Percentiles rank a stretch among this genome's conserved stretches.
These are phyloP conservation scores for Beta corolliflora DNA, from an alignment of 179 eudicot genomes.

Conservation along the genomic window DNA sequence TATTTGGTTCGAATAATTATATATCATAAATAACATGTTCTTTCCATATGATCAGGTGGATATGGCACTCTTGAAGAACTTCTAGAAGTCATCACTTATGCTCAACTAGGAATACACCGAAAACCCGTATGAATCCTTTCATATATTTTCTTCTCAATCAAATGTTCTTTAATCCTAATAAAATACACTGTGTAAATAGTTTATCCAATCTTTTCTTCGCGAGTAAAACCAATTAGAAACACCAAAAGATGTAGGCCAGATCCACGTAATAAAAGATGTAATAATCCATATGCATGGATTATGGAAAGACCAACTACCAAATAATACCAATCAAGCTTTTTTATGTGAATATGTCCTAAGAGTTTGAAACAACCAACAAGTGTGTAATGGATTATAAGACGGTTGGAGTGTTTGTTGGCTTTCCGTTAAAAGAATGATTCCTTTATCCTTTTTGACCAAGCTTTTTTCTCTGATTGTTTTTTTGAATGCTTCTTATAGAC, in stretches of 20 bases:
- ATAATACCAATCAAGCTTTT: constrained; percentile 3
- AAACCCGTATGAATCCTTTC: constrained; percentile 66
- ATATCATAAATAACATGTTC: background rate
- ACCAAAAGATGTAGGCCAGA: constrained; percentile 18
- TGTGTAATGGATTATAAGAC: constrained; percentile 38
- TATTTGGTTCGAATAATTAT: background rate
- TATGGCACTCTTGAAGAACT: constrained; percentile 95
- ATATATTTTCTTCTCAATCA: background rate
- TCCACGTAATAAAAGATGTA: background rate
- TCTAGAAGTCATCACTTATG: constrained; percentile 88
- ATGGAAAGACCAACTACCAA: constrained; percentile 8
- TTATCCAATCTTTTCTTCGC: background rate
- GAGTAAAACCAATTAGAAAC: constrained; percentile 13
- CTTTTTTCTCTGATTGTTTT: constrained; percentile 21
- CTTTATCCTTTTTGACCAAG: constrained; percentile 34
- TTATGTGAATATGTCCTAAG: constrained; percentile 28
- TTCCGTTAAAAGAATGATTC: constrained; percentile 42
- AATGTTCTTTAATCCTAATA: background rate
- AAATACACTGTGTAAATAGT: background rate
- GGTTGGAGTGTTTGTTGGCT: constrained; percentile 44
- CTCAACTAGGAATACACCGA: constrained; percentile 90
- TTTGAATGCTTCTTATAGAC: constrained; percentile 24
- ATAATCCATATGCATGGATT: background rate
- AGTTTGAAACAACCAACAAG: constrained; percentile 28
- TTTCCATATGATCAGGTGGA: constrained; percentile 54